A percentile compares a stretch with the other conserved stretches of the same genome.
Evolutionary conservation across 352 stramenopile species (phyloP).

Genomic region (Pythium plurisporium): DNA sequence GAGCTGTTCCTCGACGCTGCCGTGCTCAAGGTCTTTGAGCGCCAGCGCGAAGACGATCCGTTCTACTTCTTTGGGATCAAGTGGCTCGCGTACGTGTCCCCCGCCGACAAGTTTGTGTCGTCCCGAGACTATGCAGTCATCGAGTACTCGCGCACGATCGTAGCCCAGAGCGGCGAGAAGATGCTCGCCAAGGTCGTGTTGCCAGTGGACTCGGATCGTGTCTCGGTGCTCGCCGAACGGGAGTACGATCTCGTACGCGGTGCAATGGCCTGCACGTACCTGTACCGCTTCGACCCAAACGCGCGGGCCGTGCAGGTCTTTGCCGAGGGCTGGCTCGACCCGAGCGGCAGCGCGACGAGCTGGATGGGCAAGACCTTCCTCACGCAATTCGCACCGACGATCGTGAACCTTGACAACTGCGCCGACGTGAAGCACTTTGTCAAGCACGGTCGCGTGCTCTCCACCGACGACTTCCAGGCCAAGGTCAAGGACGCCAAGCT

Average conservation of each 20-base stretch:
- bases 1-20: constrained; percentile 70
- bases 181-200: constrained; percentile 63
- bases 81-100: constrained; percentile 54
- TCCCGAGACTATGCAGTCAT: constrained; percentile 59
- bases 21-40: constrained; percentile 63
- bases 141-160: constrained; percentile 53
- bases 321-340: constrained; percentile 51
- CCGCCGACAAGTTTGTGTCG: constrained; percentile 46
- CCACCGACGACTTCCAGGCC: constrained; percentile 27
- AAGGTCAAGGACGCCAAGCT: constrained; percentile 13
- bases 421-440: constrained; percentile 81
- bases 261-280: constrained; percentile 48
- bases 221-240: constrained; percentile 30
- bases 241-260: constrained; percentile 54
- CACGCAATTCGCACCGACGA: constrained; percentile 51
- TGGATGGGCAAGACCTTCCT: constrained; percentile 60
- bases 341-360: constrained; percentile 36
- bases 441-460: constrained; percentile 70
- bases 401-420: constrained; percentile 62
- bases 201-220: constrained; percentile 43
- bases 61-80: constrained; percentile 80
- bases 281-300: constrained; percentile 56
- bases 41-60: constrained; percentile 53
- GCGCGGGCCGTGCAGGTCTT: constrained; percentile 66
- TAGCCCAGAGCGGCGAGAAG: constrained; percentile 34